These are phyloP conservation scores for Boletales sp. DNA, from an alignment of 768 basidiomycete genomes.

Conservation along the genomic window DNA sequence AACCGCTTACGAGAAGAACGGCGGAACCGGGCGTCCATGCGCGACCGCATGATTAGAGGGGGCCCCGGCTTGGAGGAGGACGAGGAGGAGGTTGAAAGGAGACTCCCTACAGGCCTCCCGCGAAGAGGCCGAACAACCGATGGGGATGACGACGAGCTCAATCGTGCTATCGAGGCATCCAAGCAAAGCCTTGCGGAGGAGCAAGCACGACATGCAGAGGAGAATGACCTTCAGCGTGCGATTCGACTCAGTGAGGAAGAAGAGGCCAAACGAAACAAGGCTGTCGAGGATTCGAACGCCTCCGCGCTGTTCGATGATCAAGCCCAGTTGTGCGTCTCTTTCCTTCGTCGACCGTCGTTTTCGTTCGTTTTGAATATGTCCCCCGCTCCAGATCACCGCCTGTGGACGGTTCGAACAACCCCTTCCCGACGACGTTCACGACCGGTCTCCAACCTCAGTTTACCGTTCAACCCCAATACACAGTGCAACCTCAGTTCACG, in stretches of 20 bases:
- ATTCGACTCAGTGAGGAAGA: slow-evolving; percentile 88
- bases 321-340: slow-evolving; percentile 61
- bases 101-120: slow-evolving; percentile 13
- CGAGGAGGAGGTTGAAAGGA: background rate
- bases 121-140: slow-evolving; percentile 23
- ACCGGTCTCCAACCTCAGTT: slow-evolving; percentile 67
- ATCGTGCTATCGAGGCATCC: slow-evolving; percentile 85
- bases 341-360: slow-evolving; percentile 1
- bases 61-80: slow-evolving; percentile 38
- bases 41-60: slow-evolving; percentile 87
- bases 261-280: slow-evolving; percentile 69
- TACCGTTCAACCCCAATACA: slow-evolving; percentile 73
- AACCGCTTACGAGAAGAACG: slow-evolving; percentile 82
- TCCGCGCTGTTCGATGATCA: slow-evolving; percentile 83
- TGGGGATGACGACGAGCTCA: slow-evolving; percentile 80
- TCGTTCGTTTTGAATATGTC: slow-evolving; percentile 1
- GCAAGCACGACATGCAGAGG: slow-evolving; percentile 58
- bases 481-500: slow-evolving; percentile 80
- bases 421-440: slow-evolving; percentile 60
- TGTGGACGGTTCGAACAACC: slow-evolving; percentile 39
- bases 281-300: slow-evolving; percentile 71
- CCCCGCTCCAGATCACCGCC: slow-evolving; percentile 28
- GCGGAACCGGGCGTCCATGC: slow-evolving; percentile 81
- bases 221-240: slow-evolving; percentile 81
- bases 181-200: slow-evolving; percentile 72